Percentiles rank a stretch among this genome's conserved stretches.
phyloP scores from a whole-genome alignment of 2,329 filamentous ascomycete genomes.

The Venturia oleaginea region DNA sequence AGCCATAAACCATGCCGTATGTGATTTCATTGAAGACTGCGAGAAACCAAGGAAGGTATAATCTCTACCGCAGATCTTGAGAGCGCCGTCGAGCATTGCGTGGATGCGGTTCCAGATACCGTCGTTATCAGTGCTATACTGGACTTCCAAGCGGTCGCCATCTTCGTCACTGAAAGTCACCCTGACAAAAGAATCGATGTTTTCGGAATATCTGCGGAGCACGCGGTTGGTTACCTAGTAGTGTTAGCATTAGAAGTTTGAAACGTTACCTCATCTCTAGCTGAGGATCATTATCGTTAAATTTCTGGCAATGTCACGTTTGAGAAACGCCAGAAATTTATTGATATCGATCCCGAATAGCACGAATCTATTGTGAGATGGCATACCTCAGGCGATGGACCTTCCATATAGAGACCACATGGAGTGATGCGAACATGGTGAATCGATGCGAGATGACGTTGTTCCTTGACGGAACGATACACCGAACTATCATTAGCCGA shows the following conservation, averaged over 20 bases:
- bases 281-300: not conserved
- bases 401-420: constrained; percentile 32
- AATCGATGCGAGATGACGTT: constrained; percentile 18
- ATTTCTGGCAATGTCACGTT: not conserved
- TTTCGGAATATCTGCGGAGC: constrained; percentile 52
- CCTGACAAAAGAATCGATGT: constrained; percentile 57
- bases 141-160: constrained; percentile 53
- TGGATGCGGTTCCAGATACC: constrained; percentile 54
- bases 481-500: not conserved
- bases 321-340: not conserved
- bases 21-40: constrained; percentile 64
- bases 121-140: constrained; percentile 40
- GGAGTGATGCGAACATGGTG: constrained; percentile 32
- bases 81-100: constrained; percentile 46
- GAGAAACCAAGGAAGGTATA: constrained; percentile 69
- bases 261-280: not conserved
- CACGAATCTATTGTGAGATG: not conserved
- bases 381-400: constrained; percentile 44
- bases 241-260: no score
- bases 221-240: constrained; percentile 52
- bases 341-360: not conserved
- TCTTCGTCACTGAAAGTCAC: constrained; percentile 69
- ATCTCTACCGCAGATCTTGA: constrained; percentile 53
- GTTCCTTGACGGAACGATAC: not conserved
- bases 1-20: constrained; percentile 60